A percentile compares a stretch with the other conserved stretches of the same genome.
These are phyloP conservation scores for Ogataea nakhonphanomensis DNA, from an alignment of 805 yeast genomes.

Conservation along the genomic window DNA sequence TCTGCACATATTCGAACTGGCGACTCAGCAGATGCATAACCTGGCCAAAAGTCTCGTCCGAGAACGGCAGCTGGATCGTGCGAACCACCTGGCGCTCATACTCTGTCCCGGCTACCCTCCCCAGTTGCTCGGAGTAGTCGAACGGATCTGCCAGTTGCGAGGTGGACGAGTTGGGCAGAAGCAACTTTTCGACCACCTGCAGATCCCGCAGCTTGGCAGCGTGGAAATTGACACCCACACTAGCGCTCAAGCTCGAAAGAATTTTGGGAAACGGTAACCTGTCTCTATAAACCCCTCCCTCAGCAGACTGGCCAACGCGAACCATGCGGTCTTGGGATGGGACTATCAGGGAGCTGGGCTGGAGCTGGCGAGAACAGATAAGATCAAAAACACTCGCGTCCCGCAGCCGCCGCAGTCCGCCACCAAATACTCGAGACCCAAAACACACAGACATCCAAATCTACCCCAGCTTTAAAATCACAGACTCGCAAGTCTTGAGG, in stretches of 20 bases:
- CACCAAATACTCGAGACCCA: background rate
- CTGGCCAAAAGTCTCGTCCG: background rate
- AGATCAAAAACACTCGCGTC: background rate
- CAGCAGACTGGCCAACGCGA: background rate
- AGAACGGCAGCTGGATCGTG: background rate
- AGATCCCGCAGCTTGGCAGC: background rate
- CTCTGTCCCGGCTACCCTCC: background rate
- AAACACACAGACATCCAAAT: no score
- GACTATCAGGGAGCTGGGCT: background rate
- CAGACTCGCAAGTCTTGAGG: no score
- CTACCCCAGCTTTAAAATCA: no score
- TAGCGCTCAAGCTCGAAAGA: background rate
- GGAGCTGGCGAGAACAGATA: background rate
- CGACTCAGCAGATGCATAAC: background rate
- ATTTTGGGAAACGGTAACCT: background rate
- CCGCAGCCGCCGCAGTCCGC: background rate
- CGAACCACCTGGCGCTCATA: background rate
- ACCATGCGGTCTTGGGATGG: constrained; percentile 1
- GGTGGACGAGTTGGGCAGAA: background rate
- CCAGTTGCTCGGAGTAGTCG: background rate
- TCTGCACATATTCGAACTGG: constrained; percentile 5
- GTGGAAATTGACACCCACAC: background rate
- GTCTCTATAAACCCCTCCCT: background rate
- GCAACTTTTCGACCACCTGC: background rate
- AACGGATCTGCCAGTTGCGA: background rate